phyloP scores from a whole-genome alignment of 148 eudicot species.

The Vaccinium macrocarpon region DNA sequence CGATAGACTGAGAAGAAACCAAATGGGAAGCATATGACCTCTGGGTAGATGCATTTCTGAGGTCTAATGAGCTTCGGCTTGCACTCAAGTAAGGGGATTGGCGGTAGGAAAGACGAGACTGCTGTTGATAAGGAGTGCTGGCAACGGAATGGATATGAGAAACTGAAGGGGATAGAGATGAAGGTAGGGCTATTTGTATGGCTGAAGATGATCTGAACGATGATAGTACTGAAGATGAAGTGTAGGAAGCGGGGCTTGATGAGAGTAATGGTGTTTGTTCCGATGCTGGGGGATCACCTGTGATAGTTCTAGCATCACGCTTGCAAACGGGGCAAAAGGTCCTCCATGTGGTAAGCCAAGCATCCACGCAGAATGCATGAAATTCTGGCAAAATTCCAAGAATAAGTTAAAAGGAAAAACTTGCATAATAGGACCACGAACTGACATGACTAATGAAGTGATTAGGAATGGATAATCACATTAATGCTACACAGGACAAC shows the following conservation, averaged over 20 bases:
- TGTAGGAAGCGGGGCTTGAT: slow-evolving; percentile 40
- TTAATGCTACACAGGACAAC: background rate
- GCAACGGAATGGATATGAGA: slow-evolving; percentile 42
- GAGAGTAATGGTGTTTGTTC: slow-evolving; percentile 83
- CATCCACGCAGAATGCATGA: slow-evolving; percentile 72
- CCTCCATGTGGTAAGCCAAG: slow-evolving; percentile 95
- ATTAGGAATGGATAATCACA: background rate
- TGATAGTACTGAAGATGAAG: slow-evolving; percentile 52
- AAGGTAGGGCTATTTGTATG: slow-evolving; percentile 41
- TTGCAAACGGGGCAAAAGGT: slow-evolving; percentile 96
- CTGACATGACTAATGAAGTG: background rate
- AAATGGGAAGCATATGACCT: slow-evolving; percentile 51
- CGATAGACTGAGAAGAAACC: slow-evolving; percentile 55
- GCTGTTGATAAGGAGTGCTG: slow-evolving; percentile 45
- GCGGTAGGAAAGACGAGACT: slow-evolving; percentile 34
- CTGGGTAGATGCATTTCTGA: slow-evolving; percentile 60
- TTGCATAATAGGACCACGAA: background rate
- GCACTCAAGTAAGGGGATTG: slow-evolving; percentile 53
- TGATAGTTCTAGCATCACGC: slow-evolving; percentile 71
- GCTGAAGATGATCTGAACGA: slow-evolving; percentile 60
- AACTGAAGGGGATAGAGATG: slow-evolving; percentile 28
- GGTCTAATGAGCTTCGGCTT: slow-evolving; percentile 67
- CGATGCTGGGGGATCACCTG: slow-evolving; percentile 68
- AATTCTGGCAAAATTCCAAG: slow-evolving; percentile 47
- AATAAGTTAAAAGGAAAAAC: background rate